phyloP scores from a whole-genome alignment of 2,329 filamentous ascomycete species.

The Pseudogymnoascus sp. region DNA sequence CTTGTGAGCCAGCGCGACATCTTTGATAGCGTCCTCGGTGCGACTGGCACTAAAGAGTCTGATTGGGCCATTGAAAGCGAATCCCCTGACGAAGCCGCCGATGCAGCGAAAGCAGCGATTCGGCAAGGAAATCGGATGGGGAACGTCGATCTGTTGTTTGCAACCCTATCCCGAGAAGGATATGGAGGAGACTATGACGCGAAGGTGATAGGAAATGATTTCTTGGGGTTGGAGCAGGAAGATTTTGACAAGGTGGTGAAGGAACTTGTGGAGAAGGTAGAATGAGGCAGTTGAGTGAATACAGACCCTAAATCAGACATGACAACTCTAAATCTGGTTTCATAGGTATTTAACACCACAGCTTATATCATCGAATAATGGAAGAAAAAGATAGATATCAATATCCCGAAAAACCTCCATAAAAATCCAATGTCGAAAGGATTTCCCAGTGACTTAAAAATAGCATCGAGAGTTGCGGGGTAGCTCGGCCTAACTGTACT shows the following conservation, averaged over 20 bases:
- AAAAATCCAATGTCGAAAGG: neutral
- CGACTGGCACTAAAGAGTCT: constrained; percentile 19
- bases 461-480: neutral
- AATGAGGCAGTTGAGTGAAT: neutral
- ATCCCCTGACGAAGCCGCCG: neutral
- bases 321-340: neutral
- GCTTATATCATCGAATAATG: neutral
- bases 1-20: constrained; percentile 43
- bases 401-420: neutral
- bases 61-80: constrained; percentile 20
- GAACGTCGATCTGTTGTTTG: neutral
- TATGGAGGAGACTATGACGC: neutral
- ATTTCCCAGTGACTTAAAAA: neutral
- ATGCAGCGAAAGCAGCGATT: neutral
- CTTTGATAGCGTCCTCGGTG: constrained; percentile 23
- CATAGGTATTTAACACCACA: neutral
- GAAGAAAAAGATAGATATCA: neutral
- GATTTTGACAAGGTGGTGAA: neutral
- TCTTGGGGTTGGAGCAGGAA: neutral
- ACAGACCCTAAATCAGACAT: neutral
- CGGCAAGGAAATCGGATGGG: neutral
- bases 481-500: neutral
- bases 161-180: neutral
- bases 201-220: neutral
- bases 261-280: neutral